phyloP scores from a whole-genome alignment of 2,329 filamentous ascomycete species.

The Fusarium verticillioides region DNA sequence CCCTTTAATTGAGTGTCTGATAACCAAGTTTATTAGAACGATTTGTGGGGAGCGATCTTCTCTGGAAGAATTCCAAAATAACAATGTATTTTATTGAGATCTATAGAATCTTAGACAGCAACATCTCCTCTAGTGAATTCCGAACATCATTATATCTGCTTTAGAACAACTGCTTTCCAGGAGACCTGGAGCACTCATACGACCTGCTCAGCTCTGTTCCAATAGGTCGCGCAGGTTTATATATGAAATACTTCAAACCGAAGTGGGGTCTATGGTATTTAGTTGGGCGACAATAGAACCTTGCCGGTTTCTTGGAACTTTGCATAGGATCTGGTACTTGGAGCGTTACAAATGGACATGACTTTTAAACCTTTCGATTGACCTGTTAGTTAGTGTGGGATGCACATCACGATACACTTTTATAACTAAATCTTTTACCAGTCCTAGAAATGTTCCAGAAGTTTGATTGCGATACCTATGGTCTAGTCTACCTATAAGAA shows the following conservation, averaged over 20 bases:
- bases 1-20: fast-evolving
- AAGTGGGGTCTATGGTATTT: neutral
- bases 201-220: fast-evolving
- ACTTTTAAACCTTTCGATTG: no score
- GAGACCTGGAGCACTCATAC: fast-evolving
- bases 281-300: fast-evolving
- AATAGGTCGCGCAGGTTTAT: neutral
- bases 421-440: fast-evolving
- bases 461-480: no score
- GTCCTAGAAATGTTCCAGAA: fast-evolving
- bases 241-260: neutral
- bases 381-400: fast-evolving
- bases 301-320: fast-evolving
- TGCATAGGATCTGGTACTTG: fast-evolving
- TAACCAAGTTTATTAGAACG: neutral
- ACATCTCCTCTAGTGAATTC: neutral
- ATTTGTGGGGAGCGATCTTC: neutral
- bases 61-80: fast-evolving
- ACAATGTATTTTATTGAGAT: neutral
- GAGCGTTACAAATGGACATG: fast-evolving
- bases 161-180: no score
- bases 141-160: no score
- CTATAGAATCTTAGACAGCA: fast-evolving
- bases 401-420: fast-evolving
- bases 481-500: fast-evolving